These are phyloP conservation scores for Colletotrichum brevisporum DNA, from an alignment of 2,329 filamentous ascomycete genomes.

Conservation along the genomic window DNA sequence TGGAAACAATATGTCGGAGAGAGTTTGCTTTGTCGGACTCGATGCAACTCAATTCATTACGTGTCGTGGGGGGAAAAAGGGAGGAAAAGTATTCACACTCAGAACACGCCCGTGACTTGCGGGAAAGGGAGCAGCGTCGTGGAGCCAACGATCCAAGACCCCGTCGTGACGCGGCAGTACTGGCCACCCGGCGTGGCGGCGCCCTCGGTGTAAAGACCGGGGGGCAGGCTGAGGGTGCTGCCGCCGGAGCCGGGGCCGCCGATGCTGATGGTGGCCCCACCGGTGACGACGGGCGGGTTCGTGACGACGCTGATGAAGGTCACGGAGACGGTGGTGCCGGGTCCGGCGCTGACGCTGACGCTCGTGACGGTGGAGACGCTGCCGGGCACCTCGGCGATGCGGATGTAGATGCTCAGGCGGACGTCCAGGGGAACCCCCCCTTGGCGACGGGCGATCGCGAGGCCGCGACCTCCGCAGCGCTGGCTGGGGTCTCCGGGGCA, in stretches of 20 bases:
- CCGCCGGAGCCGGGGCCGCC: not conserved
- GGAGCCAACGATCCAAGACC: conserved; percentile 28
- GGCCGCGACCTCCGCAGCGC: conserved; percentile 46
- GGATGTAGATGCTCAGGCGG: conserved; percentile 28
- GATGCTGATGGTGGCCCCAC: not conserved
- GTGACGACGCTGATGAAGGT: conserved; percentile 26
- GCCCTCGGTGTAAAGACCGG: conserved; percentile 33
- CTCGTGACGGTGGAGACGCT: conserved; percentile 11
- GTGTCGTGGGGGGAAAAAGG: not conserved
- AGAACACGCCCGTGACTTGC: conserved; percentile 9
- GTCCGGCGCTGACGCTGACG: conserved; percentile 17
- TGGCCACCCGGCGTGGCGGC: conserved; percentile 12
- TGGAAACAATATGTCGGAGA: too few species aligned
- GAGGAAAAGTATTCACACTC: conserved; percentile 11
- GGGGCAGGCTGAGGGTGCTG: conserved; percentile 28
- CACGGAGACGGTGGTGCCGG: conserved; percentile 20
- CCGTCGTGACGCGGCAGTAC: conserved; percentile 29
- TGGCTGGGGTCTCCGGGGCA: conserved; percentile 47
- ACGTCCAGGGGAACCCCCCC: not conserved
- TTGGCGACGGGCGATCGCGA: conserved; percentile 7
- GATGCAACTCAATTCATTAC: conserved; percentile 23
- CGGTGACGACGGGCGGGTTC: conserved; percentile 1
- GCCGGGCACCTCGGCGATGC: conserved; percentile 9
- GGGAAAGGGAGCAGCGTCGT: conserved; percentile 29
- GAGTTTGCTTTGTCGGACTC: too few species aligned